Evolutionary conservation across 2,329 filamentous ascomycete genomes (phyloP).

Genomic region (Neonectria magnoliae): DNA sequence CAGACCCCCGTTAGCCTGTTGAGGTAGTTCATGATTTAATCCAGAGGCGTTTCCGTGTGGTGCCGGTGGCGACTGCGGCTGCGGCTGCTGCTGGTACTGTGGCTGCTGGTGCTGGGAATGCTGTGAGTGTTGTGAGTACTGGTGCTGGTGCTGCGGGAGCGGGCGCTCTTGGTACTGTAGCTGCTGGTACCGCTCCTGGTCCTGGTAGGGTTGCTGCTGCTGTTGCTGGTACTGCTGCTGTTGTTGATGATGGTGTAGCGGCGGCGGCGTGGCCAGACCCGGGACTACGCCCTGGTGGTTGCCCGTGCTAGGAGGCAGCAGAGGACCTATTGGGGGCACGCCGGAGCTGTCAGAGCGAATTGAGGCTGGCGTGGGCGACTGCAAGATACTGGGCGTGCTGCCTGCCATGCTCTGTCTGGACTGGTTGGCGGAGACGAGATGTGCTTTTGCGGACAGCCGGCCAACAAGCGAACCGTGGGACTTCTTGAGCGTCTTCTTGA

Average conservation of each 20-base stretch:
- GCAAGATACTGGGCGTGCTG: constrained; percentile 20
- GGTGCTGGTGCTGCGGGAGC: neutral
- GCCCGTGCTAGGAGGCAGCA: constrained; percentile 27
- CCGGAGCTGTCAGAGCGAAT: constrained; percentile 26
- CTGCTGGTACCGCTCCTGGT: neutral
- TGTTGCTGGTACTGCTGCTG: constrained; percentile 3
- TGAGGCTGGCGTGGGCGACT: constrained; percentile 28
- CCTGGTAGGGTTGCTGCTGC: constrained; percentile 1
- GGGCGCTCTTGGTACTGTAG: neutral
- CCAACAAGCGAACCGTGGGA: constrained; percentile 77
- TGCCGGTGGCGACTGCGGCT: constrained; percentile 3
- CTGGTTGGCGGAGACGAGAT: constrained; percentile 27
- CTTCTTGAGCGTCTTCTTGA: constrained; percentile 84
- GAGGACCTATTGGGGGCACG: constrained; percentile 25
- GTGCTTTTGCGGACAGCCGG: constrained; percentile 56
- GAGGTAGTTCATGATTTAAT: neutral
- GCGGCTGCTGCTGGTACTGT: neutral
- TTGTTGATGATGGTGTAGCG: constrained; percentile 2
- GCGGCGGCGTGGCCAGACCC: constrained; percentile 12
- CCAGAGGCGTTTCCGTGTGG: neutral
- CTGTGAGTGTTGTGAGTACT: neutral
- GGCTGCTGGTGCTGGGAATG: neutral
- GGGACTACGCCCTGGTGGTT: constrained; percentile 21
- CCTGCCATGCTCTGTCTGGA: constrained; percentile 29
- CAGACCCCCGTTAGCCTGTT: constrained; percentile 13